Percentiles rank a stretch among this genome's conserved stretches.
These are phyloP conservation scores for Leccinum barrowsii DNA, from an alignment of 768 basidiomycete species.

Conservation along the genomic window DNA sequence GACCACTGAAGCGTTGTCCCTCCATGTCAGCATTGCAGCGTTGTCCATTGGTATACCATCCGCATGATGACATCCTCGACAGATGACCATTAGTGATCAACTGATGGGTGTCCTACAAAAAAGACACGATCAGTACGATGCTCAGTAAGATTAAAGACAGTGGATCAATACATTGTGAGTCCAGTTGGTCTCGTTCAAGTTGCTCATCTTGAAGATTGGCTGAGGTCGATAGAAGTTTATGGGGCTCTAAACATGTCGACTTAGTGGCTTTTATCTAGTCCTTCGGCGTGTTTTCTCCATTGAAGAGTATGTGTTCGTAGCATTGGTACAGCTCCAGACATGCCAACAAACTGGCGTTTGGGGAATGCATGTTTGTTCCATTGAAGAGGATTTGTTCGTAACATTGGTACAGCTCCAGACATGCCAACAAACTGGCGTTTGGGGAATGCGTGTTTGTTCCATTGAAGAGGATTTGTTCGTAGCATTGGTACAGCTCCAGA, in stretches of 20 bases:
- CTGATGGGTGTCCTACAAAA: conserved; percentile 3
- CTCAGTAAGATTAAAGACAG: background rate
- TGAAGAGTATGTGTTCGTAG: background rate
- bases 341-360: conserved; percentile 15
- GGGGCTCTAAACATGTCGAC: background rate
- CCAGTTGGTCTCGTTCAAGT: background rate
- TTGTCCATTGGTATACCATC: conserved; percentile 9
- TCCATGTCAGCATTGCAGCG: background rate
- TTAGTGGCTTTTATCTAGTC: conserved; percentile 6
- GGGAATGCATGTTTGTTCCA: background rate
- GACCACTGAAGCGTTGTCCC: background rate
- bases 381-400: background rate
- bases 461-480: background rate
- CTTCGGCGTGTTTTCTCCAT: background rate
- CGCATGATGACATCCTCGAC: background rate
- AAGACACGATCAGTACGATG: background rate
- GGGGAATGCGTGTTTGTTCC: background rate
- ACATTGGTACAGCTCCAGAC: background rate
- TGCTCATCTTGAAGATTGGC: conserved; percentile 3
- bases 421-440: no score
- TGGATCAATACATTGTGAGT: conserved; percentile 7
- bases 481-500: background rate
- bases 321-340: conserved; percentile 15
- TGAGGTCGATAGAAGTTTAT: background rate
- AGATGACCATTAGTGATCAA: conserved; percentile 5